A percentile compares a stretch with the other conserved stretches of the same genome.
Evolutionary conservation across 257 asterid species (phyloP).

Genomic region (Capsicum pubescens): DNA sequence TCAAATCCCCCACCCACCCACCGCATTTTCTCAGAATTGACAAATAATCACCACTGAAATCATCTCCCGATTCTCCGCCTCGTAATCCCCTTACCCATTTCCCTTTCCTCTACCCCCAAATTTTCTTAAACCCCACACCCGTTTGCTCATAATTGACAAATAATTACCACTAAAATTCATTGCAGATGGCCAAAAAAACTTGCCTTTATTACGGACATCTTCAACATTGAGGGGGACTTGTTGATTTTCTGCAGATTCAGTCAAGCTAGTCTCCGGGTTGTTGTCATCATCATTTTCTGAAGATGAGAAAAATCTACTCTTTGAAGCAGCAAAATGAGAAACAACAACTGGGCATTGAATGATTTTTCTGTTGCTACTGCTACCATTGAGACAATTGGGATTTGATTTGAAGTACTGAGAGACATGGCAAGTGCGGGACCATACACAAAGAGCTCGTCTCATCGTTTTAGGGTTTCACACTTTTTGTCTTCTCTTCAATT

Average conservation of each 20-base stretch:
- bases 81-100: no score
- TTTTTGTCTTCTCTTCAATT: no score
- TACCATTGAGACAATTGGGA: constrained; percentile 19
- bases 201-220: constrained; percentile 73
- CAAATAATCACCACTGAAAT: no score
- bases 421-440: constrained; percentile 49
- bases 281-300: constrained; percentile 46
- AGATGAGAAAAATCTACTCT: constrained; percentile 55
- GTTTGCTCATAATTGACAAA: not conserved
- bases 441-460: constrained; percentile 62
- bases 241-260: constrained; percentile 33
- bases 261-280: constrained; percentile 36
- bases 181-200: not conserved
- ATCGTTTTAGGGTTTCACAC: constrained; percentile 41
- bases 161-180: not conserved
- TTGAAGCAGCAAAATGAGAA: constrained; percentile 38
- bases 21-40: no score
- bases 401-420: constrained; percentile 37
- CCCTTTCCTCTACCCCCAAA: no score
- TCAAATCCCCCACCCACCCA: no score
- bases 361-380: constrained; percentile 14
- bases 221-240: constrained; percentile 40
- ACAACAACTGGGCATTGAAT: constrained; percentile 32
- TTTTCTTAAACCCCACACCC: no score
- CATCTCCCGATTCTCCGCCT: no score